Percentiles rank a stretch among this genome's conserved stretches.
phyloP scores from a whole-genome alignment of 1,284 basidiomycete genomes.

The Taiwanofungus camphoratus region DNA sequence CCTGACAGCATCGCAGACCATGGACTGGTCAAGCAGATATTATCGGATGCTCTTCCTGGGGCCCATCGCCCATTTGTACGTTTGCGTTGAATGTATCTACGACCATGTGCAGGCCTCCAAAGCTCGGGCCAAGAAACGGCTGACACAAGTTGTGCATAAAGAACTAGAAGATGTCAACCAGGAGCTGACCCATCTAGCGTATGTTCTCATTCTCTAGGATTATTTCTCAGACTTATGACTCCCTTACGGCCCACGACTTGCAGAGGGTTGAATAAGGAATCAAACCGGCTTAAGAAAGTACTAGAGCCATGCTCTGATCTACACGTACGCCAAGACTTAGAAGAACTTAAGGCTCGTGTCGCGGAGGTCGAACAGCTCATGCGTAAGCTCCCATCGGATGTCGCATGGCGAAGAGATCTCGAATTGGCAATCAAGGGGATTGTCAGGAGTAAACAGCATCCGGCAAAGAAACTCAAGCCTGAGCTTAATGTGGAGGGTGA shows the following conservation, averaged over 20 bases:
- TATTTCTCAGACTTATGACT: conserved; percentile 4
- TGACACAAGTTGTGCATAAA: conserved; percentile 24
- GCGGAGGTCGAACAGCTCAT: conserved; percentile 13
- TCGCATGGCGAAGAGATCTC: conserved; percentile 21
- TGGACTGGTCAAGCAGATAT: conserved; percentile 27
- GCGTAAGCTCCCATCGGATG: conserved; percentile 12
- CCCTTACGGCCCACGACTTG: no score
- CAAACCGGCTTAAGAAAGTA: conserved; percentile 11
- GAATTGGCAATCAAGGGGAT: conserved; percentile 22
- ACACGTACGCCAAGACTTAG: conserved; percentile 17
- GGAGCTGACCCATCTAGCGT: conserved; percentile 23
- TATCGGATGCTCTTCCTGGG: conserved; percentile 39
- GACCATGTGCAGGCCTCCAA: conserved; percentile 27
- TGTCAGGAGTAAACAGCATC: conserved; percentile 14
- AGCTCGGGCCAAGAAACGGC: conserved; percentile 28
- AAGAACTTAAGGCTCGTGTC: conserved; percentile 13
- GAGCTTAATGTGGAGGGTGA: conserved; percentile 6
- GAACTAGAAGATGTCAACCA: conserved; percentile 32
- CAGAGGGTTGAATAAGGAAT: no score
- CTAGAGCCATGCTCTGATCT: conserved; percentile 16
- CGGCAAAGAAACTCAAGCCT: conserved; percentile 19
- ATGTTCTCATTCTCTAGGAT: conserved; percentile 2
- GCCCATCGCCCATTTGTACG: conserved; percentile 42
- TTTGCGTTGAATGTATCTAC: conserved; percentile 36
- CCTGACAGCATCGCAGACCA: conserved; percentile 9